Percentiles rank a stretch among this genome's conserved stretches.
Evolutionary conservation across 306 rosid species (phyloP).

Genomic region (Cucurbita ficifolia): DNA sequence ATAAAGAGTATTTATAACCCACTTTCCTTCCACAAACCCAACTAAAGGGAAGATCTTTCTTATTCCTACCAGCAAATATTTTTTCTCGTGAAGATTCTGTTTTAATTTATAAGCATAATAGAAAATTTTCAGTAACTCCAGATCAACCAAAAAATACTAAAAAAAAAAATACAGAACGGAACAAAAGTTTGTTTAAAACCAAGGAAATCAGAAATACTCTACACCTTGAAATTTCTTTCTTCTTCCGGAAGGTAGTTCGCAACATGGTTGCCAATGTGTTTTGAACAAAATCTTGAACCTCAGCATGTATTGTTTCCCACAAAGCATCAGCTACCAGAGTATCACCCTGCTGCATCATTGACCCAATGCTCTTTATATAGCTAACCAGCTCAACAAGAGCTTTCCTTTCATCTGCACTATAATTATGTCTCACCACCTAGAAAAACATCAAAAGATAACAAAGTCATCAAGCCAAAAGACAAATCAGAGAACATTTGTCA

Average conservation of each 20-base stretch:
- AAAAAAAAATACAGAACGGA: not conserved
- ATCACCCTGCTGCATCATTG: constrained; percentile 89
- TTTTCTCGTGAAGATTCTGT: not conserved
- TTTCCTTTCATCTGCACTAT: constrained; percentile 79
- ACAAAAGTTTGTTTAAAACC: not conserved
- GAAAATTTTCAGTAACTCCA: not conserved
- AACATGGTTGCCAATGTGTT: constrained; percentile 87
- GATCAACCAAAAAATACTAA: not conserved
- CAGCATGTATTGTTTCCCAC: constrained; percentile 98
- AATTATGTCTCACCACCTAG: constrained; percentile 90
- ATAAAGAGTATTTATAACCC: not conserved
- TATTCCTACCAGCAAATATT: not conserved
- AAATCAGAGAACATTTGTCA: not conserved
- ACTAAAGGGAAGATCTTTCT: not conserved
- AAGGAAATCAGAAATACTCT: constrained; percentile 6
- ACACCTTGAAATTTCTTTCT: constrained; percentile 93
- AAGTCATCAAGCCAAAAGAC: not conserved
- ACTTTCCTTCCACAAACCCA: not conserved
- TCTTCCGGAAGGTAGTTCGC: constrained; percentile 88
- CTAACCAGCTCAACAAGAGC: constrained; percentile 83
- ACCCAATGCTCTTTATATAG: constrained; percentile 90
- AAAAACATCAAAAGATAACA: constrained; percentile 6
- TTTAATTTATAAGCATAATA: not conserved
- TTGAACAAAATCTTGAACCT: constrained; percentile 98
- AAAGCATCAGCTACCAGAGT: constrained; percentile 93